Percentiles rank a stretch among this genome's conserved stretches.
Conservation (phyloP, 768 basidiomycete species). For the Amanita fuliginea region DNA sequence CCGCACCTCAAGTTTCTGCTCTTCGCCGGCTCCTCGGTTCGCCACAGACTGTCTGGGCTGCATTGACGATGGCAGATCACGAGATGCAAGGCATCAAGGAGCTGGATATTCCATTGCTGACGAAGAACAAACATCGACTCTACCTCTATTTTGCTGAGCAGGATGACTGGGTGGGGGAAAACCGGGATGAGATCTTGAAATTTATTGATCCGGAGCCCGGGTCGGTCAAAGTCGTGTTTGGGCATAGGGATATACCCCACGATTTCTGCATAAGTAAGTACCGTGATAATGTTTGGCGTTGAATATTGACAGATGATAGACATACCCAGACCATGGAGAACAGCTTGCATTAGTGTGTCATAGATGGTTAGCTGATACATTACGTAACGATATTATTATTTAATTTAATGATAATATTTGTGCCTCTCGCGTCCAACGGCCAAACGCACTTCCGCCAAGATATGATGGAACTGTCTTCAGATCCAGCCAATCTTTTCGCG, state of each 20-base stretch:
- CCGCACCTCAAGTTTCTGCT: constrained; percentile 30
- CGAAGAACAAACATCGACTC: constrained; percentile 24
- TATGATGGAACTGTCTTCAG: constrained; percentile 1
- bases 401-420: neutral
- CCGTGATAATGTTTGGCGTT: neutral
- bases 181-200: constrained; percentile 33
- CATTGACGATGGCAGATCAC: constrained; percentile 50
- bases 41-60: constrained; percentile 37
- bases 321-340: constrained; percentile 36
- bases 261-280: constrained; percentile 64
- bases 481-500: constrained; percentile 4
- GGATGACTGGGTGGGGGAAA: constrained; percentile 63
- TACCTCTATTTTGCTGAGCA: constrained; percentile 48
- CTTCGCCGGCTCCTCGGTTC: constrained; percentile 40
- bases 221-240: constrained; percentile 30
- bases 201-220: constrained; percentile 24
- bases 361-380: neutral
- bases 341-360: constrained; percentile 36
- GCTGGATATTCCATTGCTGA: constrained; percentile 36
- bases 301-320: neutral
- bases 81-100: constrained; percentile 55
- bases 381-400: neutral
- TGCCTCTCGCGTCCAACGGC: neutral
- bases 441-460: neutral
- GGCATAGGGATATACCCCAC: constrained; percentile 44